These are phyloP conservation scores for Bipolaris oryzae DNA, from an alignment of 2,329 filamentous ascomycete genomes.

Conservation along the genomic window DNA sequence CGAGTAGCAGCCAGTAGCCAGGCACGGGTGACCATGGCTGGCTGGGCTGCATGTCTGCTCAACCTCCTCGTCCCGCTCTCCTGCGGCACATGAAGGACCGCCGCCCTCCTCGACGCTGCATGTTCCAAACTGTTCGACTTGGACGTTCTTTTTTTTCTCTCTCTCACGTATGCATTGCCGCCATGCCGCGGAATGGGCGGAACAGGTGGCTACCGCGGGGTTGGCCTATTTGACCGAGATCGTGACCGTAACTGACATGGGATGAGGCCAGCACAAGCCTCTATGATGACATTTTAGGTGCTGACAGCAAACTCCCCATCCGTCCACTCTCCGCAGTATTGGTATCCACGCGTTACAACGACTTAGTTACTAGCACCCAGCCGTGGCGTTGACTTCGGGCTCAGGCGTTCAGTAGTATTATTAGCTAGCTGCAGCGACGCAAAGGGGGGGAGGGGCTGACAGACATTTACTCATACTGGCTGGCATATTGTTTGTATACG, in stretches of 20 bases:
- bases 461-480: too few species aligned
- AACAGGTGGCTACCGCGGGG: not conserved
- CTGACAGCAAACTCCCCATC: slow-evolving; percentile 1
- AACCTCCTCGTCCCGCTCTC: too few species aligned
- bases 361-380: slow-evolving; percentile 7
- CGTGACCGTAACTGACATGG: not conserved
- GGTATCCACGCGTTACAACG: slow-evolving; percentile 7
- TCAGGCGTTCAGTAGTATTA: slow-evolving; percentile 5
- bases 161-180: not conserved
- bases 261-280: not conserved
- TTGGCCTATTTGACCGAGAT: not conserved
- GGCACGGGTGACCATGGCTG: not conserved
- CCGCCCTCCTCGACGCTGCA: not conserved
- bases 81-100: too few species aligned
- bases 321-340: slow-evolving; percentile 11
- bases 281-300: not conserved
- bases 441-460: not conserved
- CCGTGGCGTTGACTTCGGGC: slow-evolving; percentile 13
- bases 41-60: too few species aligned
- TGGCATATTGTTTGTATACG: too few species aligned
- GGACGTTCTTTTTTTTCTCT: not conserved
- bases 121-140: not conserved
- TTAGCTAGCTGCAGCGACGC: slow-evolving; percentile 2
- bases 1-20: not conserved
- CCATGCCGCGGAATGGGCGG: not conserved